Evolutionary conservation across 2,329 filamentous ascomycete genomes (phyloP), one percentile per base, ranked within the genome.

Genomic region (Pseudopithomyces maydicus): DNA sequence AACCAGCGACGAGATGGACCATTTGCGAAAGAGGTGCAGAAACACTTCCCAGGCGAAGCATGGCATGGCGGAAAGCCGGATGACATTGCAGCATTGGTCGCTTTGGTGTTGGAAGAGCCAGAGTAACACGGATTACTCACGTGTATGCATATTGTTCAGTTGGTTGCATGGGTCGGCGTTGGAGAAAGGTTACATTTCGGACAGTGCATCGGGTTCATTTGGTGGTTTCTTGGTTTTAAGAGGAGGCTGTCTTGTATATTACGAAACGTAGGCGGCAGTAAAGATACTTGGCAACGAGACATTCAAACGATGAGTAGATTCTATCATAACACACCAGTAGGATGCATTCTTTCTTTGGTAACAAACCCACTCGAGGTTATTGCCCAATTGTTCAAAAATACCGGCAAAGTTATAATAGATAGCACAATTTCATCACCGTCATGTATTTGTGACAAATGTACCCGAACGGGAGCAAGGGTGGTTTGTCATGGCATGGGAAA

Each of bases 31-130:
- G 92, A 97, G 75, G 92, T 97, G 19, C 91, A 95, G 73, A 90
- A 88, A 70, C 88, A 90, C 71, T 96, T 91, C 66, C 94, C 95
- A 0, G 82, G 88, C 36, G 94, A 98, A 75, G 86, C 88, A 56
- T 99, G 91, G 86, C 87, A 87, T 56, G 95, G 95, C 56, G 95
- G 95, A 51, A 99, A 99, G 77, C 86, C 96, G 19, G 95, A 99
- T 73, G 95, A 99, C 75, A 97, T 99, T 57, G 94, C 92, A 69
- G 92, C 92, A 4, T 81, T 99, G 49, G 88, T 93, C 14, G 86
- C 88, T 32, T 63, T 77, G 15, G 74, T 74, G 33, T 64, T 74
- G 8, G 71, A 74, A 53, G 63, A 68, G 38, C 33, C 54, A 35
- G 48, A 62, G 39, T 51, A 56, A 45, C 58, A 52, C 22, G 52